A percentile compares a stretch with the other conserved stretches of the same genome.
Evolutionary conservation across 257 asterid species (phyloP).

Genomic region (Plectranthus barbatus): DNA sequence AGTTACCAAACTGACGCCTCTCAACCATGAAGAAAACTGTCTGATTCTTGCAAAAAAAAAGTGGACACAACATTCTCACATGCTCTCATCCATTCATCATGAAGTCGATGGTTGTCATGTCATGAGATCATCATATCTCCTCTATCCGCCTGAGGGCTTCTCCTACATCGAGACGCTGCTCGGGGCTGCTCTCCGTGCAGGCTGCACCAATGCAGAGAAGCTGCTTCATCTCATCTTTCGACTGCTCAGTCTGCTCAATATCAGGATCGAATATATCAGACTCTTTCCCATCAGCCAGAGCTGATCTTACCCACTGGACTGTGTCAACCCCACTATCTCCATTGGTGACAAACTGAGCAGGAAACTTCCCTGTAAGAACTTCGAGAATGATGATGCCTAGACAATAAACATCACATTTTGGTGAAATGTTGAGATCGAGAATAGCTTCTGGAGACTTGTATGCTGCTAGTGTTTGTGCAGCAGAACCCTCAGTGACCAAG

Average conservation of each 20-base stretch:
- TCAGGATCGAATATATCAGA: slow-evolving; percentile 45
- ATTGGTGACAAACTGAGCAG: slow-evolving; percentile 33
- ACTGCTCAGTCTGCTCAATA: slow-evolving; percentile 8
- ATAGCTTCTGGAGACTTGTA: slow-evolving; percentile 66
- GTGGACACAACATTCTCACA: background rate
- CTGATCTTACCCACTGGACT: slow-evolving; percentile 52
- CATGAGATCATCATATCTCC: slow-evolving; percentile 9
- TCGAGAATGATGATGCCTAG: slow-evolving; percentile 74
- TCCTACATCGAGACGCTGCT: slow-evolving; percentile 36
- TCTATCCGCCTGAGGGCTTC: slow-evolving; percentile 59
- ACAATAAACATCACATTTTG: slow-evolving; percentile 61
- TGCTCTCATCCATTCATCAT: background rate
- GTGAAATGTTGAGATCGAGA: slow-evolving; percentile 31
- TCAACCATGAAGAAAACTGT: background rate
- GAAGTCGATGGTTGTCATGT: slow-evolving; percentile 6
- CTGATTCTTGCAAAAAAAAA: background rate
- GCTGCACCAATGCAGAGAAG: slow-evolving; percentile 53
- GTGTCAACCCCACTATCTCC: slow-evolving; percentile 59
- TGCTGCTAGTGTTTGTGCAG: slow-evolving; percentile 44
- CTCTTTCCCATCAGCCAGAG: slow-evolving; percentile 44
- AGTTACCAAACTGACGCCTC: background rate
- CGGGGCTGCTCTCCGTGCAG: slow-evolving; percentile 48
- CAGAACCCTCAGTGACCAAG: slow-evolving; percentile 31
- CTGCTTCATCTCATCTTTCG: slow-evolving; percentile 25
- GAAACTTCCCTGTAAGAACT: slow-evolving; percentile 60